These are phyloP conservation scores for Kwoniella bestiolae DNA, from an alignment of 768 basidiomycete species.

Conservation along the genomic window DNA sequence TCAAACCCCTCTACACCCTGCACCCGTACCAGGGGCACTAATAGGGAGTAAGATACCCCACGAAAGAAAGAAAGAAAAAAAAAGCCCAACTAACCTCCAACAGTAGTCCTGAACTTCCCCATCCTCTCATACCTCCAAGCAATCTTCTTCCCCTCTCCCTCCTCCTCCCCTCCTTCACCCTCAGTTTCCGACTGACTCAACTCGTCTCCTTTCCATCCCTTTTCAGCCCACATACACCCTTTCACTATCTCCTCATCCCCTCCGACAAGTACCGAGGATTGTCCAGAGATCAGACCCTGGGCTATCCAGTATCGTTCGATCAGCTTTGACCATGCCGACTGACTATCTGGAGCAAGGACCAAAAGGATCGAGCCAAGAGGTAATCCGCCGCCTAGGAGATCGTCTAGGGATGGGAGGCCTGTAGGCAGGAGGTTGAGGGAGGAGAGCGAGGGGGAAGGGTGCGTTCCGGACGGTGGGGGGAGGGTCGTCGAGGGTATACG, in stretches of 20 bases:
- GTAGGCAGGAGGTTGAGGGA: constrained; percentile 65
- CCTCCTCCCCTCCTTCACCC: constrained; percentile 38
- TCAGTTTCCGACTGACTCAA: constrained; percentile 57
- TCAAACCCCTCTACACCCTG: too few relatives aligned
- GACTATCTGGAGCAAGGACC: constrained; percentile 79
- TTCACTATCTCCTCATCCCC: constrained; percentile 64
- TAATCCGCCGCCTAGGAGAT: constrained; percentile 81
- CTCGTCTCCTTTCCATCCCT: constrained; percentile 40
- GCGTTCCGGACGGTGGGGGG: constrained; percentile 51
- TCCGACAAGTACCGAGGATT: constrained; percentile 71
- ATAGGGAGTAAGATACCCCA: too few relatives aligned
- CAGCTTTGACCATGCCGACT: constrained; percentile 82
- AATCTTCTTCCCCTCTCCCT: constrained; percentile 75
- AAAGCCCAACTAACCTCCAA: constrained; percentile 54
- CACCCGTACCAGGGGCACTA: too few relatives aligned
- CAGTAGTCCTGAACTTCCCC: constrained; percentile 88
- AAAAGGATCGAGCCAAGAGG: constrained; percentile 77
- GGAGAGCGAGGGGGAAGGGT: constrained; percentile 54
- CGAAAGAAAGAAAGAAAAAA: too few relatives aligned
- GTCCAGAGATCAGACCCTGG: constrained; percentile 77
- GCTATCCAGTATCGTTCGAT: constrained; percentile 86
- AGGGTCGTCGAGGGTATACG: constrained; percentile 38
- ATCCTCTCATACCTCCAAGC: constrained; percentile 97
- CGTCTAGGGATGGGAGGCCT: constrained; percentile 91
- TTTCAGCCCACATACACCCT: constrained; percentile 80